Evolutionary conservation across 2,329 filamentous ascomycete species (phyloP), one percentile per base, ranked within the genome.

Genomic region (Pseudogymnoascus sp.): DNA sequence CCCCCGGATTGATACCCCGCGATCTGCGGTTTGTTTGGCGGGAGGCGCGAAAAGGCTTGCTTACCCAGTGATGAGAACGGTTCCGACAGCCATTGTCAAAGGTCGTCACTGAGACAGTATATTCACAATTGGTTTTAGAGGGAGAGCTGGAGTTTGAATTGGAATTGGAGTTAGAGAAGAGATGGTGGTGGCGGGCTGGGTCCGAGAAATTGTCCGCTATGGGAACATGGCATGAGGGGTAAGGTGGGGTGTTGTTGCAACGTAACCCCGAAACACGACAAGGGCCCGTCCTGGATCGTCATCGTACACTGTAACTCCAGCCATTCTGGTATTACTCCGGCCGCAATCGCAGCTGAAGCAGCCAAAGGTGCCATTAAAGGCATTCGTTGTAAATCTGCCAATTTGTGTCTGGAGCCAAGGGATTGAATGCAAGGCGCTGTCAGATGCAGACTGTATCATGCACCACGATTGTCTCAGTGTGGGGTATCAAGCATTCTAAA

Each of bases 21-120:
- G 59, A n/a, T 26, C 61, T 38, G 60, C 56, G 64, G 65, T 65
- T 66, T 62, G 60, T 46, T 60, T 64, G 65, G 50, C 62, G 62
- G 62, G 46, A 43, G 22, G 43, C 16, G 24, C 22, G 24, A n/a
- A 31, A 19, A n/a, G 60, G 12, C 56, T 31, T 6, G 63, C 46
- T 43, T 87, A 96, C 93, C 93, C 93, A 72, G 93, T 93, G 75
- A 97, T 87, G 73, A 97, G 85, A 74, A 96, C 91, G 66, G 92
- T 95, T 80, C 91, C 91, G 70, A 90, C 84, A 75, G 88, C 78
- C 91, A 96, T 96, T 68, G 68, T 80, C 62, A 61, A 19, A 31
- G 43, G n/a, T 60, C 64, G 53, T 19, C 65, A 61, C 26, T 50
- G 19, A 62, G 64, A 46, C 26, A 41, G 56, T 62, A 63, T 65